Base-by-base conservation (phyloP, 805 yeast genomes). In the Tetrapisispora taiwanensis region DNA sequence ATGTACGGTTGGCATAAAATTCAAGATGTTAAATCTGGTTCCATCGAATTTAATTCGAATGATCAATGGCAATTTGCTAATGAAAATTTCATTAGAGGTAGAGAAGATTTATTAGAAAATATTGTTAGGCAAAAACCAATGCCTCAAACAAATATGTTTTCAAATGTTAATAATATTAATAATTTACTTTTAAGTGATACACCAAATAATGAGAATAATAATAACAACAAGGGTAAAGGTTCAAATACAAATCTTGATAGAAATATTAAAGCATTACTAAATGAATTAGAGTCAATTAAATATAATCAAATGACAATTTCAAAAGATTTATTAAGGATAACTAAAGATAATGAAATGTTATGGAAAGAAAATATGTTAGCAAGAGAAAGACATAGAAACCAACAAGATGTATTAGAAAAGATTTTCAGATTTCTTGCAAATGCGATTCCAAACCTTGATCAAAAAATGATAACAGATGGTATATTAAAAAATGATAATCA, bases 1-100 rank as follows among this genome's bases (percentile, higher is more conserved):
- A 90, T 92, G 98, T 92, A 92, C 61, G 98, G 98, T 10, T 92
- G 97, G 96, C 97, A 89, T 68, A 92, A 92, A 65, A 92, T 92
- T 4, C 98, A 92, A 65, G 97, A 92, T 64, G 78, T 89, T 19
- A 84, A 68, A 46, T 74, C 83, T 22, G 97, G 94, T 2, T 74
- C 89, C 4, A 65, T 79, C 47, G 72, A 74, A 45, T 67, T 64
- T 33, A 71, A 68, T 46, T 66, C 67, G 35, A 96, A 89, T 45
- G 97, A 92, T 56, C 74, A 79, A 44, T 82, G 89, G 84, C 94
- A 88, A 63, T 92, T 92, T 67, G 80, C 78, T 49, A 86, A 88
- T 50, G 88, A 92, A 1, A 73, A 79, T 57, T 92, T 92, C 60
- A 68, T 78, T 31, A 72, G 74, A 47, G 95, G 75, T 43, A 73